phyloP scores from a whole-genome alignment of 1,284 basidiomycete genomes.

The Chiua sp. region DNA sequence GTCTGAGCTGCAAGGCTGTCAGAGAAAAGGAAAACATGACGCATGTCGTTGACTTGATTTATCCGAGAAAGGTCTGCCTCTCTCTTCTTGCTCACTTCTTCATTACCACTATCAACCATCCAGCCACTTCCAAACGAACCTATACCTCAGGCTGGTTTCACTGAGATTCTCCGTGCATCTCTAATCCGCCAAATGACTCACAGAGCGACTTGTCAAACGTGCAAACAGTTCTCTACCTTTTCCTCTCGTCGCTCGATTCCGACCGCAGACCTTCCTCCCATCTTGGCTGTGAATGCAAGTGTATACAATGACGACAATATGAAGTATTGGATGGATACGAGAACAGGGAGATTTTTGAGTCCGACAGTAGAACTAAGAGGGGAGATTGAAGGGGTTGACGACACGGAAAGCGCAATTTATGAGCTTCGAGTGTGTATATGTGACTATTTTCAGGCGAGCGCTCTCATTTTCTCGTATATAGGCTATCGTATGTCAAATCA shows the following conservation, averaged over 20 bases:
- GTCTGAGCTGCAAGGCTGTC: slow-evolving; percentile 75
- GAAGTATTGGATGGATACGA: slow-evolving; percentile 78
- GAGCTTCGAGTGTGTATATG: slow-evolving; percentile 66
- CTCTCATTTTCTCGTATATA: slow-evolving; percentile 31
- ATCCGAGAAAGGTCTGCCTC: slow-evolving; percentile 76
- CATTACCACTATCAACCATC: neutral
- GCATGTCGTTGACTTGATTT: slow-evolving; percentile 87
- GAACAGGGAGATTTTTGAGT: slow-evolving; percentile 50
- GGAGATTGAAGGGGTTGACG: slow-evolving; percentile 63
- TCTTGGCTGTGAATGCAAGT: slow-evolving; percentile 90
- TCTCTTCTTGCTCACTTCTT: neutral
- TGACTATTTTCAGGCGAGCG: neutral
- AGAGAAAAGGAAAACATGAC: slow-evolving; percentile 77
- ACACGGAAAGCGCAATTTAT: slow-evolving; percentile 64
- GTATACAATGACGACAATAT: slow-evolving; percentile 81
- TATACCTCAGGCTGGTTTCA: slow-evolving; percentile 60
- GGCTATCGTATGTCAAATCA: slow-evolving; percentile 87
- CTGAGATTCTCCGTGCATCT: slow-evolving; percentile 76
- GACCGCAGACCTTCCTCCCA: slow-evolving; percentile 74
- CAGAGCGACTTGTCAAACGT: slow-evolving; percentile 86
- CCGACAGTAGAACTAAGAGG: slow-evolving; percentile 60
- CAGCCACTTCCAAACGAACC: slow-evolving; percentile 57
- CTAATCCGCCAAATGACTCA: slow-evolving; percentile 83
- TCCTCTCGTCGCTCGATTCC: slow-evolving; percentile 76
- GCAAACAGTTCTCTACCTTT: slow-evolving; percentile 79